These are phyloP conservation scores for Wickerhamiella musiphila DNA, from an alignment of 805 yeast species.

Conservation along the genomic window DNA sequence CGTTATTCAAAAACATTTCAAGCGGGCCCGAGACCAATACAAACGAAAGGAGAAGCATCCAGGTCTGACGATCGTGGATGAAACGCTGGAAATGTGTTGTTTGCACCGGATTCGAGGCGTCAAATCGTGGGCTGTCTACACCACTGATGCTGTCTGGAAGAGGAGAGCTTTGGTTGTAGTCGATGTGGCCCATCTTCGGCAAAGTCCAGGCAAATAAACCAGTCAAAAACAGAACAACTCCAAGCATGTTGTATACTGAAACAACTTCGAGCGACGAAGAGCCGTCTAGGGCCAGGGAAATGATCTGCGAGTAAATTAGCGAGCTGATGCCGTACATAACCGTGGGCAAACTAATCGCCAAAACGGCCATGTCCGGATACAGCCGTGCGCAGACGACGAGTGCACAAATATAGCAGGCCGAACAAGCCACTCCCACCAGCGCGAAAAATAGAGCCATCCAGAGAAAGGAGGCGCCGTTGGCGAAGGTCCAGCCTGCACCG, in stretches of 20 bases:
- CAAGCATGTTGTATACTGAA: constrained; percentile 11
- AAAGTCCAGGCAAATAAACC: constrained; percentile 16
- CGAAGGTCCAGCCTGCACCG: constrained; percentile 27
- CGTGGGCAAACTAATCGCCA: constrained; percentile 79
- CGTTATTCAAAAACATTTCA: constrained; percentile 68
- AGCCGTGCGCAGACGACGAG: constrained; percentile 67
- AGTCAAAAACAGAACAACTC: constrained; percentile 11
- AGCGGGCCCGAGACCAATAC: constrained; percentile 63
- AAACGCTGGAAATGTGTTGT: constrained; percentile 15
- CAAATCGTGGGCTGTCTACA: no score
- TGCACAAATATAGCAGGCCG: constrained; percentile 22
- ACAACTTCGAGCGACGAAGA: neutral
- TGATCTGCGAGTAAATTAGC: constrained; percentile 48
- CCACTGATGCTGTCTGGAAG: no score
- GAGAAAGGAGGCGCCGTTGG: constrained; percentile 10
- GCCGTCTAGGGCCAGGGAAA: constrained; percentile 9
- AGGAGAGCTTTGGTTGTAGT: neutral
- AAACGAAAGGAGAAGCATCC: constrained; percentile 45
- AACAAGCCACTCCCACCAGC: constrained; percentile 24
- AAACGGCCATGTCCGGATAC: constrained; percentile 57
- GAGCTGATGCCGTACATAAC: constrained; percentile 76
- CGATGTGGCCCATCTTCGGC: constrained; percentile 11
- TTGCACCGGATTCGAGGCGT: neutral
- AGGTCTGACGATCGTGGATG: constrained; percentile 21
- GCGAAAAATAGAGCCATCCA: constrained; percentile 19